Conservation (phyloP, 1,284 basidiomycete species). For the Golubevia pallescens region DNA sequence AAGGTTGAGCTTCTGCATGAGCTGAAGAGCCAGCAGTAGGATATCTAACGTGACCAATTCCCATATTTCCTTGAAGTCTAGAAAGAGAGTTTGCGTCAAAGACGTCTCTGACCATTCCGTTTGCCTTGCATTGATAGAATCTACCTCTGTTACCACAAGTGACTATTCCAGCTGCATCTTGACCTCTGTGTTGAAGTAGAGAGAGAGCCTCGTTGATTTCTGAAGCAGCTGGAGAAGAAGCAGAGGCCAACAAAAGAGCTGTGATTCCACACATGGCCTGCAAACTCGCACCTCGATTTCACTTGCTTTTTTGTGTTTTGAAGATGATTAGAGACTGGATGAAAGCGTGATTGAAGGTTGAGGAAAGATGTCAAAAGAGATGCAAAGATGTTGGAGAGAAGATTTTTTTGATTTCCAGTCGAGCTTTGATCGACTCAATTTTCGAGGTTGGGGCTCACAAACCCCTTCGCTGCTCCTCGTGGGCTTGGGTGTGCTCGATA, state of each 20-base stretch:
- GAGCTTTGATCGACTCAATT: too few species aligned
- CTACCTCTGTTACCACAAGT: conserved; percentile 94
- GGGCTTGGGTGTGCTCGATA: too few species aligned
- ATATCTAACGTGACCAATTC: conserved; percentile 97
- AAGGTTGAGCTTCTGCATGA: conserved; percentile 98
- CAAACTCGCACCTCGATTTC: too few species aligned
- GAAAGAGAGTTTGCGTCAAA: conserved; percentile 83
- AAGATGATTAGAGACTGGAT: too few species aligned
- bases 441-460: too few species aligned
- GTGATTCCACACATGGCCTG: conserved; percentile 63
- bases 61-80: conserved; percentile 89
- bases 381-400: too few species aligned
- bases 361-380: too few species aligned
- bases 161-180: conserved; percentile 97
- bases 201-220: conserved; percentile 64
- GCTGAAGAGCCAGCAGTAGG: conserved; percentile 97
- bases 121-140: conserved; percentile 99
- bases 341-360: too few species aligned
- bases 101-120: conserved; percentile 99
- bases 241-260: conserved; percentile 50
- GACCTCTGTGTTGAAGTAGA: conserved; percentile 70
- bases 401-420: too few species aligned
- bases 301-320: too few species aligned
- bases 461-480: too few species aligned
- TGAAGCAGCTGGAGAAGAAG: conserved; percentile 37